phyloP scores from a whole-genome alignment of 106 monocot genomes.

The Acorus calamus region DNA sequence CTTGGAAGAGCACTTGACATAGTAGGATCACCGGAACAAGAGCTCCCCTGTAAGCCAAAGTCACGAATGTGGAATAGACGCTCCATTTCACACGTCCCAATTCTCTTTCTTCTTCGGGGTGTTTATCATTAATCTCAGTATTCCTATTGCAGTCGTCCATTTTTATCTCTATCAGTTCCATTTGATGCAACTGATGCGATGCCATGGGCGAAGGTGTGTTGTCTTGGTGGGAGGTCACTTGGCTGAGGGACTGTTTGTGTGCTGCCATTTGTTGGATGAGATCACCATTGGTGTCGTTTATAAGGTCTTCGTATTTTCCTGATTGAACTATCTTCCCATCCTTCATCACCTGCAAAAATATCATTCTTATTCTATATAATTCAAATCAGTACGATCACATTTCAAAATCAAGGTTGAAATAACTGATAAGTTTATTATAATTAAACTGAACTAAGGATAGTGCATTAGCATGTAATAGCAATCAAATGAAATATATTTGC shows the following conservation, averaged over 20 bases:
- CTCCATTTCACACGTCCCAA: conserved; percentile 68
- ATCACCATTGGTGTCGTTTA: conserved; percentile 38
- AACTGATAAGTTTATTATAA: no score
- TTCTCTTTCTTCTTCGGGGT: conserved; percentile 50
- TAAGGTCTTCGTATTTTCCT: conserved; percentile 68
- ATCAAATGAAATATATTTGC: no score
- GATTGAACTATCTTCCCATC: conserved; percentile 70
- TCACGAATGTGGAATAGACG: conserved; percentile 58
- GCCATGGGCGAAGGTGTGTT: conserved; percentile 4
- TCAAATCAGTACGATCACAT: no score
- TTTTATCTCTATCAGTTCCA: conserved; percentile 22
- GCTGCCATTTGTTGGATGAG: conserved; percentile 58
- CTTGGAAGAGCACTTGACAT: conserved; percentile 68
- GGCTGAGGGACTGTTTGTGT: conserved; percentile 50
- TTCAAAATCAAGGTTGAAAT: no score
- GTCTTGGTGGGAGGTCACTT: conserved; percentile 25
- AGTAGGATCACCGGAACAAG: conserved; percentile 60
- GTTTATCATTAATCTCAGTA: conserved; percentile 5
- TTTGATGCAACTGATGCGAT: conserved; percentile 7
- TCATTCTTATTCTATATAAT: no score
- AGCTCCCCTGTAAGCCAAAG: conserved; percentile 55
- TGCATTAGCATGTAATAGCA: no score
- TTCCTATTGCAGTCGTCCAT: conserved; percentile 1
- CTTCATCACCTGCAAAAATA: conserved; percentile 52
- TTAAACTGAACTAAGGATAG: no score